Base-by-base conservation (phyloP, 2,329 filamentous ascomycete genomes). In the Colletotrichum lini region DNA sequence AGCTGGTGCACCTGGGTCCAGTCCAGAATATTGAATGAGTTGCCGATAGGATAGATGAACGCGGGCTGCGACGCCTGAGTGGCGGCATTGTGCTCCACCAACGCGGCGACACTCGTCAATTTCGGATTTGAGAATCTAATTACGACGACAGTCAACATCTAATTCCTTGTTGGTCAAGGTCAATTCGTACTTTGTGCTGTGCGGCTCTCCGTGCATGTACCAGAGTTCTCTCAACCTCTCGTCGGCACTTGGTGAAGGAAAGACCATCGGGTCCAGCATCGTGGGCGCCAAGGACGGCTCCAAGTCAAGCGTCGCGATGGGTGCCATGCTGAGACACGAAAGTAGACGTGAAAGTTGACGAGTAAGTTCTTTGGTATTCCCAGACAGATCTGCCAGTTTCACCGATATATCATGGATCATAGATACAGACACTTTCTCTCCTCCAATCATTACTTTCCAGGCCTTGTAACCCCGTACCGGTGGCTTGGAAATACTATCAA, bases 151-250 rank as follows among this genome's bases (percentile, higher is more conserved):
- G 26, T 26, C 26, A 26, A 1, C 26, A 26, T 26, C 26, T 4
- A 26, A 26, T 4, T 26, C 26, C 26, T 26, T 26, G 26, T 3
- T 26, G 26, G 1, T 26, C 26, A 1, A 4, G 26, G 4, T 26
- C 26, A 4, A 4, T 12, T 44, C 9, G 3, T 53, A 63, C 60
- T 40, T 63, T 5, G 47, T 12, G 42, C 67, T 70, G n/a, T 70
- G 67, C 15, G 67, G 63, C 7, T 70, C 45, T 2, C 67, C 67
- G 12, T 70, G 63, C 18, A 67, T 23, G 18, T 61, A 47, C 67
- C 67, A 70, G 2, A 70, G 23, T n/a, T 40, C 18, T 13, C 6
- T 30, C 21, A 70, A 38, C 44, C 26, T 38, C 30, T 70, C 42
- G 4, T 70, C 67, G 16, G 67, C 56, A n/a, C 42, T 35, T 42